Evolutionary conservation across 2,329 filamentous ascomycete genomes (phyloP).

Genomic region (Tolypocladium inflatum): DNA sequence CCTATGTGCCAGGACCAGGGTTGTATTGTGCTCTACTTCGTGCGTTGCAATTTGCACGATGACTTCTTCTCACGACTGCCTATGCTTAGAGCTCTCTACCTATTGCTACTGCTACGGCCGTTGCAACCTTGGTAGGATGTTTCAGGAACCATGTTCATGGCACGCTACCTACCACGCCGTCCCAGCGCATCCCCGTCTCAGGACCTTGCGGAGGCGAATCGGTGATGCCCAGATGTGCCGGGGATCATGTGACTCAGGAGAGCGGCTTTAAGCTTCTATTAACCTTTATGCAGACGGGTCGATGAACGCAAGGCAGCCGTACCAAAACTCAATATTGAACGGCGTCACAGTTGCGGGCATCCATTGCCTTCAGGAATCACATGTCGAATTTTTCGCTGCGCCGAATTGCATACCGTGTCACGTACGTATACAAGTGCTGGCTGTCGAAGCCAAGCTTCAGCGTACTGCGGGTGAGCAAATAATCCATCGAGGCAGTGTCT

Average conservation of each 20-base stretch:
- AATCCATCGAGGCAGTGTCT: neutral
- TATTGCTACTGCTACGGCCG: no score
- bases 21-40: no score
- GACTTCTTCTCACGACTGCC: no score
- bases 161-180: neutral
- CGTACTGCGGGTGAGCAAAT: neutral
- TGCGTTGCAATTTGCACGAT: no score
- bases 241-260: constrained; percentile 5
- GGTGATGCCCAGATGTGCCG: neutral
- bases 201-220: neutral
- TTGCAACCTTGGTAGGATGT: no score
- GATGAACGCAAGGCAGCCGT: neutral
- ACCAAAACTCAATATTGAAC: neutral
- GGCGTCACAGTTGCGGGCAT: neutral
- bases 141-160: no score
- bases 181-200: neutral
- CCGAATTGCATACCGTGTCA: neutral
- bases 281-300: constrained; percentile 2
- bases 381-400: neutral
- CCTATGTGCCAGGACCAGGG: no score
- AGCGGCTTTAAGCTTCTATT: constrained; percentile 7
- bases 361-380: neutral
- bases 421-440: neutral
- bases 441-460: neutral
- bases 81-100: no score